Evolutionary conservation across 2,329 filamentous ascomycete genomes (phyloP).

Genomic region (Verticillium klebahnii): DNA sequence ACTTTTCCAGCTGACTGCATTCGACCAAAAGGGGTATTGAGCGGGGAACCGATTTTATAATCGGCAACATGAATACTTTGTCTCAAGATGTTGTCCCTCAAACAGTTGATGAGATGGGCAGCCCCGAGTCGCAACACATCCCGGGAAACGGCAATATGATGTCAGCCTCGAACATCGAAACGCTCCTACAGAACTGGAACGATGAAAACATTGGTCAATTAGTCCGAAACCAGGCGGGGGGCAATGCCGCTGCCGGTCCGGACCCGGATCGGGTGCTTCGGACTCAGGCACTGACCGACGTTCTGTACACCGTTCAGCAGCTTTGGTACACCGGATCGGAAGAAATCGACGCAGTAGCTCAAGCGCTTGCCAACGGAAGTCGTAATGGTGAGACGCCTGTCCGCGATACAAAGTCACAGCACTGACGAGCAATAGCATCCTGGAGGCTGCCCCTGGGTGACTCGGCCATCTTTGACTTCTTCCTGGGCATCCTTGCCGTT

Average conservation of each 20-base stretch:
- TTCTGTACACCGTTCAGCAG: slow-evolving; percentile 33
- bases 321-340: slow-evolving; percentile 34
- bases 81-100: neutral
- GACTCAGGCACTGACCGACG: slow-evolving; percentile 11
- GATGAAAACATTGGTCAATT: neutral
- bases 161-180: neutral
- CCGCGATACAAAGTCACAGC: neutral
- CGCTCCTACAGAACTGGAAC: neutral
- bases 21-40: neutral
- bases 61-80: neutral
- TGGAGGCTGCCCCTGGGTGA: slow-evolving; percentile 55
- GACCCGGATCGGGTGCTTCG: neutral
- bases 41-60: neutral
- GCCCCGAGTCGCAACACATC: neutral
- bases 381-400: slow-evolving; percentile 44
- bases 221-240: neutral
- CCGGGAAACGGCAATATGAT: neutral
- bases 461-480: slow-evolving; percentile 54
- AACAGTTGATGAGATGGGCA: neutral
- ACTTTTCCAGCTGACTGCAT: neutral
- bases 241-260: neutral
- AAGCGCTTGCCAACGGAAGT: slow-evolving; percentile 51
- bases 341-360: slow-evolving; percentile 41
- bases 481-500: slow-evolving; percentile 40
- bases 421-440: slow-evolving; percentile 31